phyloP scores from a whole-genome alignment of 2,329 filamentous ascomycete species.

The Zelopaecilomyces penicillatus region DNA sequence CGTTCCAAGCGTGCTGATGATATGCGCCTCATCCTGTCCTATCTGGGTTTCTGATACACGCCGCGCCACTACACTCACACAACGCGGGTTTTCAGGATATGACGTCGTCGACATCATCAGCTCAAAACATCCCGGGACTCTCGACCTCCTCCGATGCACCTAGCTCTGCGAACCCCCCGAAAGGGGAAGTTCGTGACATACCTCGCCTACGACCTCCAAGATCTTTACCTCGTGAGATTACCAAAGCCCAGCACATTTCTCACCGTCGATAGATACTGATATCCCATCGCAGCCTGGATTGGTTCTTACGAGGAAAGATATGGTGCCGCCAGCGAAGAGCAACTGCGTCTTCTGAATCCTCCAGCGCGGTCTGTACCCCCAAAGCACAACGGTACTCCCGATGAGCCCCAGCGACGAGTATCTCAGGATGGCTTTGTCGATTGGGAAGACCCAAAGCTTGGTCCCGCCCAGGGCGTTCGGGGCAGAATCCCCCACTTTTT shows the following conservation, averaged over 20 bases:
- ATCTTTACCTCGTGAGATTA: constrained; percentile 21
- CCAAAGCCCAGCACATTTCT: background rate
- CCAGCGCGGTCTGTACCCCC: constrained; percentile 31
- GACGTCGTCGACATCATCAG: constrained; percentile 9
- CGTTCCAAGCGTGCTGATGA: background rate
- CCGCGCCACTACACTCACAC: background rate
- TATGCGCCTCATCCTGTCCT: background rate
- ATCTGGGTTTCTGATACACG: constrained; percentile 1
- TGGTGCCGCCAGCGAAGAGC: constrained; percentile 29
- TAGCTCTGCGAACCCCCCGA: constrained; percentile 7
- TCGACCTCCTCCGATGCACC: constrained; percentile 9
- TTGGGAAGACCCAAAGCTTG: constrained; percentile 29
- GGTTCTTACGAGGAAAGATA: constrained; percentile 37
- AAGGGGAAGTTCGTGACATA: constrained; percentile 9
- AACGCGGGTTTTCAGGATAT: constrained; percentile 1
- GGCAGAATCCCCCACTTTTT: constrained; percentile 38
- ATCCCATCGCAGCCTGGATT: constrained; percentile 36
- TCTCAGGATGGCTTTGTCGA: constrained; percentile 42
- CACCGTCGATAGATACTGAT: constrained; percentile 1
- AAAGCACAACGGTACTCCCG: constrained; percentile 34
- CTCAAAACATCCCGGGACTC: constrained; percentile 7
- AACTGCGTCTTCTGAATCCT: constrained; percentile 29
- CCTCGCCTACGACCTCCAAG: constrained; percentile 18
- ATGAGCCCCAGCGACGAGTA: constrained; percentile 31
- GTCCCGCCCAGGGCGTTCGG: constrained; percentile 24